Base-by-base conservation (phyloP, 257 asterid species). In the Scutellaria barbata region DNA sequence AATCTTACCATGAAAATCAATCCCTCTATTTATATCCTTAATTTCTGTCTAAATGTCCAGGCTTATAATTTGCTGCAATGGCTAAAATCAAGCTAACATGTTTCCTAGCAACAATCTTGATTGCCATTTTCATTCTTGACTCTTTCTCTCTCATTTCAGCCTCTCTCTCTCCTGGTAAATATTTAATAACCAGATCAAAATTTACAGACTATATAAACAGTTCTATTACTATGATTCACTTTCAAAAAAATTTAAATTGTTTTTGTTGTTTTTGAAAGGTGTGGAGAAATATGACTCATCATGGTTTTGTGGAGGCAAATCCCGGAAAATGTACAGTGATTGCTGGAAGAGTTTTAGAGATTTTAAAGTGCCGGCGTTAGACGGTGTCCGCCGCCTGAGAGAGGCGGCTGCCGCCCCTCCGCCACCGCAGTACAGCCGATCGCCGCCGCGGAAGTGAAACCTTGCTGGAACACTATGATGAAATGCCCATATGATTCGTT, bases 371-470 rank as follows among this genome's bases (percentile, higher is more conserved):
- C 61, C 75, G 13, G 17, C 10, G 2, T 17, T 39, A 2, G 57
- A 8, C 18, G 39, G 25, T 0, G 66, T 20, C 18, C 50, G 72
- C 11, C 25, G 66, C 68, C 60, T 52, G 35, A 60, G 82, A 25
- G 17, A n/a, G 68, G 78, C 62, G 66, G 42, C 37, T 12, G 37
- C 7, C 10, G 11, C 48, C 17, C 78, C 82, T 18, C 82, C 82
- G 7, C 11, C 82, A 2, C 82, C 78, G 8, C 75, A 60, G 6
- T 55, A 48, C 53, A 47, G 46, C 63, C 57, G 7, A 4, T 33
- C 82, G 41, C 78, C 82, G 25, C 81, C 77, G 22, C 41, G 33
- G 14, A 66, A 51, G 68, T 52, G 63, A 73, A 30, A 14, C n/a
- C n/a, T 52, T 33, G 55, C 10, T 47, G 39, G 33, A 54, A 42